Evolutionary conservation across 2,329 filamentous ascomycete genomes (phyloP).

Genomic region (Alternaria solani): DNA sequence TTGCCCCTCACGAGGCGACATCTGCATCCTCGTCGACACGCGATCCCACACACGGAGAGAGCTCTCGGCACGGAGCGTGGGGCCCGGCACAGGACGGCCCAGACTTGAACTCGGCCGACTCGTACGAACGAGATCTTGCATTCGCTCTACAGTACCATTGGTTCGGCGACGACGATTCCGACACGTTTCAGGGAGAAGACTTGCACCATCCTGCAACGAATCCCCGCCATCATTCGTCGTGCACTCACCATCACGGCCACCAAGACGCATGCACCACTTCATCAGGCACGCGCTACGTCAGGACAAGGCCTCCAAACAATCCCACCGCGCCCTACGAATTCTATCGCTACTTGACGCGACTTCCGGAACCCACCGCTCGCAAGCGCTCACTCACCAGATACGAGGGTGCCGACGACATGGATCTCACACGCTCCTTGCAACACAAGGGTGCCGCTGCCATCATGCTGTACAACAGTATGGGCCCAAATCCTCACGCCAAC

Average conservation of each 20-base stretch:
- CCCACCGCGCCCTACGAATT: neutral
- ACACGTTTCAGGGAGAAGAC: conserved; percentile 1
- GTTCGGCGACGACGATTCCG: conserved; percentile 6
- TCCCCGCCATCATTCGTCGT: neutral
- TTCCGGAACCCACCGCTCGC: conserved; percentile 7
- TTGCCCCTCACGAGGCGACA: neutral
- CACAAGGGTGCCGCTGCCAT: conserved; percentile 35
- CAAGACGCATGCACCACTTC: neutral
- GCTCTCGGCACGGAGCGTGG: neutral
- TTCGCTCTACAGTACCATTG: conserved; percentile 20
- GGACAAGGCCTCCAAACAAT: neutral
- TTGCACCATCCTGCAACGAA: neutral
- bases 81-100: conserved; percentile 5
- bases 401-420: conserved; percentile 22
- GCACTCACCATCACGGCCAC: neutral
- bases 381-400: conserved; percentile 33
- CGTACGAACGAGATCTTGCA: conserved; percentile 18
- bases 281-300: neutral
- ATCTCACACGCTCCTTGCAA: conserved; percentile 21
- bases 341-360: neutral
- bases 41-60: neutral
- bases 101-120: neutral
- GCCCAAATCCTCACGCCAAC: conserved; percentile 36
- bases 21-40: neutral
- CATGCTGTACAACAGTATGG: conserved; percentile 30